Evolutionary conservation across 768 basidiomycete species (phyloP), one percentile per base, ranked within the genome.

Genomic region (Dentipellis fragilis): DNA sequence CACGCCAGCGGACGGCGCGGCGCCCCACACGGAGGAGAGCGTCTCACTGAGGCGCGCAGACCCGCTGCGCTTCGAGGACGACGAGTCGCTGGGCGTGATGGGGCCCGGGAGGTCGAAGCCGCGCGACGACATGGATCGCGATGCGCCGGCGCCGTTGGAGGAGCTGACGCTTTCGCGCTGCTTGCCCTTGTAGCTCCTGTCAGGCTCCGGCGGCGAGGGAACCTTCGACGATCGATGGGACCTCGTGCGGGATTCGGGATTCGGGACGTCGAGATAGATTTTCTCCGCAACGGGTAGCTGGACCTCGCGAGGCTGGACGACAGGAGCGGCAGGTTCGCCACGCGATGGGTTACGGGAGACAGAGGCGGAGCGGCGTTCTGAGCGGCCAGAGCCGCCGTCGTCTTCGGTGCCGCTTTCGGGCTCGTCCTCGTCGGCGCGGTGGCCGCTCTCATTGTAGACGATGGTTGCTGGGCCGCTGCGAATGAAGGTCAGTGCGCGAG

Each of bases 401-500:
- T 88, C 87, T 65, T 87, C 86, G 0, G 82, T 80, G 55, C 76
- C 80, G 11, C 68, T 65, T 58, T 87, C 85, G 0, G 73, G 74
- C 60, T 89, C 87, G 37, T 87, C 86, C 65, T 89, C 87, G 37
- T 87, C 85, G 4, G 78, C 74, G 54, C 86, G 79, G 59, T 82
- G 80, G 0, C 87, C 87, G 52, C 85, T 78, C 69, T 90, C 87
- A 64, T 87, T 89, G 70, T 87, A 89, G 10, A 90, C 79, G 54
- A 90, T 90, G 7, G 83, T 80, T 0, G 87, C 87, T 3, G 87
- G 87, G 16, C 87, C 87, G 57, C 87, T 89, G 57, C 29, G 21
- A 19, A 58, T n/a, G 11, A 54, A 49, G 29, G 48, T 61, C 22
- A 62, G 55, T 16, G 22, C 37, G 19, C 45, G 16, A 10, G 34